Percentiles rank a stretch among this genome's conserved stretches.
Conservation (phyloP, 305 asterid species). For the Fraxinus albicans region DNA sequence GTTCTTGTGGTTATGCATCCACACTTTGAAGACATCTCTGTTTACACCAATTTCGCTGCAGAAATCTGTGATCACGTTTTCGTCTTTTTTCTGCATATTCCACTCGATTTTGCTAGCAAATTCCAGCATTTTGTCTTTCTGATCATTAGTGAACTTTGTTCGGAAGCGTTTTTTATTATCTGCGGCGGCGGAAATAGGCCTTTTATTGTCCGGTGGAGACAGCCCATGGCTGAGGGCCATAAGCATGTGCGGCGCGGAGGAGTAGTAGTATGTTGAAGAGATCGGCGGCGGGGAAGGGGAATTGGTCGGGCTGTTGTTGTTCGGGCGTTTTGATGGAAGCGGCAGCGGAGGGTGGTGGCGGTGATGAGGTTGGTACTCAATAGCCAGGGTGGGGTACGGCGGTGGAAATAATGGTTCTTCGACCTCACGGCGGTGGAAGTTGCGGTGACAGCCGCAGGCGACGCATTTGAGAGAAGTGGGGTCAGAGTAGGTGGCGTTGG, state of each 20-base stretch:
- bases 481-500: conserved; percentile 31
- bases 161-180: conserved; percentile 39
- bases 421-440: conserved; percentile 73
- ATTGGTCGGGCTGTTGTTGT: conserved; percentile 29
- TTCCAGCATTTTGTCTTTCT: conserved; percentile 50
- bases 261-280: conserved; percentile 49
- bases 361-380: conserved; percentile 42
- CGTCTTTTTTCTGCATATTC: conserved; percentile 55
- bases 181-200: conserved; percentile 6
- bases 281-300: conserved; percentile 66
- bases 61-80: conserved; percentile 26
- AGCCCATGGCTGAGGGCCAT: conserved; percentile 42
- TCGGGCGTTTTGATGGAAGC: not conserved
- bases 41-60: conserved; percentile 45
- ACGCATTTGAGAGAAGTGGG: conserved; percentile 58
- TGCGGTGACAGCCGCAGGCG: conserved; percentile 79
- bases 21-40: conserved; percentile 50
- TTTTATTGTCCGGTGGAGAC: not conserved
- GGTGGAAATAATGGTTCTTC: conserved; percentile 34
- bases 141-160: conserved; percentile 44
- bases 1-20: conserved; percentile 67
- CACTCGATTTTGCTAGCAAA: conserved; percentile 45
- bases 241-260: conserved; percentile 54
- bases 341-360: conserved; percentile 12
- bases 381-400: conserved; percentile 21